Conservation (phyloP, 306 rosid genomes). For the Vigna trinervia region DNA sequence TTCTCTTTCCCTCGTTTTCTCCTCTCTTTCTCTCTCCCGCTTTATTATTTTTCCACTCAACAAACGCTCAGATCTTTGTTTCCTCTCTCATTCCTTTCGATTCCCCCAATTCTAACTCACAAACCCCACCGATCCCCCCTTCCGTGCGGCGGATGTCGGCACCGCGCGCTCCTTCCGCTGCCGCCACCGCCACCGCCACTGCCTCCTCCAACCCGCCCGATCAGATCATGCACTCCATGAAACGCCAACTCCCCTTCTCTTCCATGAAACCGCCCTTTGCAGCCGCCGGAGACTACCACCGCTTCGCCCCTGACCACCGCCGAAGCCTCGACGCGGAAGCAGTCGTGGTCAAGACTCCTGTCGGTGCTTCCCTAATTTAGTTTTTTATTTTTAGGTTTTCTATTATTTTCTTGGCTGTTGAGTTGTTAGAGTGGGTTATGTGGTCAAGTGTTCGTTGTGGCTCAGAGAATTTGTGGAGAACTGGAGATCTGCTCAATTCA, state of each 20-base stretch:
- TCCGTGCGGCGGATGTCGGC: slow-evolving; percentile 67
- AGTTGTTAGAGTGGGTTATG: slow-evolving; percentile 35
- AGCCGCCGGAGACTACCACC: slow-evolving; percentile 80
- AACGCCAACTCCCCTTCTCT: slow-evolving; percentile 78
- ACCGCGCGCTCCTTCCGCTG: slow-evolving; percentile 55
- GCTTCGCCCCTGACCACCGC: slow-evolving; percentile 68
- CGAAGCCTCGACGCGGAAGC: slow-evolving; percentile 57
- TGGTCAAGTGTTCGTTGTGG: slow-evolving; percentile 6
- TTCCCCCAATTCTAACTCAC: not conserved
- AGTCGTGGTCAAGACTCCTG: slow-evolving; percentile 71
- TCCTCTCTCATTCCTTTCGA: slow-evolving; percentile 25
- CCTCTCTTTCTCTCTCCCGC: slow-evolving; percentile 73
- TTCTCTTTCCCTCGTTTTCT: slow-evolving; percentile 84
- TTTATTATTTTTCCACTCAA: slow-evolving; percentile 59
- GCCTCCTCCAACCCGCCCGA: slow-evolving; percentile 52
- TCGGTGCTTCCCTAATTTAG: slow-evolving; percentile 40
- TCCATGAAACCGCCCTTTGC: slow-evolving; percentile 78
- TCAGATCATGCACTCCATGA: slow-evolving; percentile 72
- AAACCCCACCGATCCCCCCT: slow-evolving; percentile 20
- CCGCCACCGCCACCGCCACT: slow-evolving; percentile 38
- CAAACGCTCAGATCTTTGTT: slow-evolving; percentile 66
- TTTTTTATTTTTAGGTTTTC: not conserved
- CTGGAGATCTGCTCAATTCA: slow-evolving; percentile 54
- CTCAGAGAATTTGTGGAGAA: slow-evolving; percentile 28
- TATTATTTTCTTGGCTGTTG: not conserved